Percentiles rank a stretch among this genome's conserved stretches.
Conservation (phyloP, 1,139 yeast species). For the Pichia kudriavzevii region DNA sequence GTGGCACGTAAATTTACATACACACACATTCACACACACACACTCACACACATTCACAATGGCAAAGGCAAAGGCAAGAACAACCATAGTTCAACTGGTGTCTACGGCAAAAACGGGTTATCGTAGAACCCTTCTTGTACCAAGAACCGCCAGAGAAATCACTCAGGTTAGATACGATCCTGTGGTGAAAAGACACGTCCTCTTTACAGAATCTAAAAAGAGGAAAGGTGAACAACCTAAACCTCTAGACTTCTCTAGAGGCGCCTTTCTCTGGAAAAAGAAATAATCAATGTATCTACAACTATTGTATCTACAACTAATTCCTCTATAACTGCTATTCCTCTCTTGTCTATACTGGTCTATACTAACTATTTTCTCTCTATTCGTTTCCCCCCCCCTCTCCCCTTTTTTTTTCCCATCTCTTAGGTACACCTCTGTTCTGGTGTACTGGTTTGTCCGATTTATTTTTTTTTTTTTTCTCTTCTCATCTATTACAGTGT, state of each 20-base stretch:
- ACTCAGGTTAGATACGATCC: slow-evolving; percentile 90
- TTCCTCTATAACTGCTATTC: background rate
- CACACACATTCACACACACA: slow-evolving; percentile 1
- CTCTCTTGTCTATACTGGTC: background rate
- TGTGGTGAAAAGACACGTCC: slow-evolving; percentile 66
- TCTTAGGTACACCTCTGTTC: background rate
- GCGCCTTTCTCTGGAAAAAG: slow-evolving; percentile 31
- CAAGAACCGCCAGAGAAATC: slow-evolving; percentile 72
- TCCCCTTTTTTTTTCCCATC: background rate
- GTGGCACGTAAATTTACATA: too few species aligned
- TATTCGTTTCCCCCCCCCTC: background rate
- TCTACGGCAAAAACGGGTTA: slow-evolving; percentile 87
- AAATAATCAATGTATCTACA: slow-evolving; percentile 11
- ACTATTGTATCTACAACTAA: background rate
- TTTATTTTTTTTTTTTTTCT: too few species aligned
- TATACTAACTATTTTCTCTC: background rate
- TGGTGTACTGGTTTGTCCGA: background rate
- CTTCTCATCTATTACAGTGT: too few species aligned
- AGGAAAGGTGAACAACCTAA: slow-evolving; percentile 68
- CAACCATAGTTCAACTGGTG: slow-evolving; percentile 56
- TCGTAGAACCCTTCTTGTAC: slow-evolving; percentile 70
- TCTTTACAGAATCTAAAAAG: slow-evolving; percentile 82
- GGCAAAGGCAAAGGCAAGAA: slow-evolving; percentile 40
- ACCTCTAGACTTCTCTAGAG: slow-evolving; percentile 55
- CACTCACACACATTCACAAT: slow-evolving; percentile 6